These are phyloP conservation scores for Lolium perenne DNA, from an alignment of 176 grass and related monocot genomes.

Conservation along the genomic window DNA sequence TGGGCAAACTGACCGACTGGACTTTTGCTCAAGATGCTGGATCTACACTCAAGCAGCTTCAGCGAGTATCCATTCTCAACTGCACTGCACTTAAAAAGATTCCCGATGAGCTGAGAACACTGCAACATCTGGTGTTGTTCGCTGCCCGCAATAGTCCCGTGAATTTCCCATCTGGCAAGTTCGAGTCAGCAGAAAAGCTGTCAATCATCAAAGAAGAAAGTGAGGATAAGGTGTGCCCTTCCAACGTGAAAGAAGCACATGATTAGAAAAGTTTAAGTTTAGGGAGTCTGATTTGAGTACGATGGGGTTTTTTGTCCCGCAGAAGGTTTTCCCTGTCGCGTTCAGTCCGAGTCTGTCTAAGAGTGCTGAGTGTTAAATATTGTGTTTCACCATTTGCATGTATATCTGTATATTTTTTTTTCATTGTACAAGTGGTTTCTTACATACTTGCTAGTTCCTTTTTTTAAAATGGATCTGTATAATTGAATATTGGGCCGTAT, in stretches of 20 bases:
- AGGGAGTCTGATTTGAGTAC: neutral
- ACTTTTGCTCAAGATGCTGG: neutral
- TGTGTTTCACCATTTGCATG: too few relatives aligned
- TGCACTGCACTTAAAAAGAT: neutral
- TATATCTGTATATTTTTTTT: too few relatives aligned
- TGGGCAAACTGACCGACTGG: neutral
- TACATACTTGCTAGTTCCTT: too few relatives aligned
- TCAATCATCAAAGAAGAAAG: neutral
- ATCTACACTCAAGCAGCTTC: neutral
- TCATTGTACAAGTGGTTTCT: too few relatives aligned
- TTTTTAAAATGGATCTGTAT: too few relatives aligned
- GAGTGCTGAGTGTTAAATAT: neutral
- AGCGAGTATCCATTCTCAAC: neutral
- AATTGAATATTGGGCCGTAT: too few relatives aligned
- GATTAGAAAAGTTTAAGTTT: neutral
- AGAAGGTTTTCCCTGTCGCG: conserved; percentile 18
- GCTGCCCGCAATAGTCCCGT: neutral
- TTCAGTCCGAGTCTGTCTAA: neutral
- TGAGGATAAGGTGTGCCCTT: neutral
- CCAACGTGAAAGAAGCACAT: neutral
- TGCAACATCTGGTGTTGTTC: neutral
- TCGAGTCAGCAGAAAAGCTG: neutral
- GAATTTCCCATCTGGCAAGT: neutral
- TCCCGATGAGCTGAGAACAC: neutral
- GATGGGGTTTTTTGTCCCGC: neutral